Conservation (phyloP, 805 yeast species). For the Yamadazyma tumulicola region DNA sequence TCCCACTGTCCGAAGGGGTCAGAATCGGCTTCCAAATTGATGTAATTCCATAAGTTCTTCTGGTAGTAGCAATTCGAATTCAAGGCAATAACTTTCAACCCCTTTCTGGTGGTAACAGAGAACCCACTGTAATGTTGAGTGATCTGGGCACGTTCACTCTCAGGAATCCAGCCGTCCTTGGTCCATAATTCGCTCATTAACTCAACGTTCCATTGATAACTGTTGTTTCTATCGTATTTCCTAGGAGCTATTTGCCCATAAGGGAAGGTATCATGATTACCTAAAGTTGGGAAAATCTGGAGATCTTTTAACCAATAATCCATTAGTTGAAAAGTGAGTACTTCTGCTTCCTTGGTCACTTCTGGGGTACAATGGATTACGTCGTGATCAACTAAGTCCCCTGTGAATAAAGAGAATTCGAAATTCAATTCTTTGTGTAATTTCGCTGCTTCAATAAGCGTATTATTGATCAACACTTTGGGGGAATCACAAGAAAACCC, state of each 20-base stretch:
- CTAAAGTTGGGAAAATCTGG: conserved; percentile 61
- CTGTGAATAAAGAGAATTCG: conserved; percentile 67
- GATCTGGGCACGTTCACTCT: conserved; percentile 19
- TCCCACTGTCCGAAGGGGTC: conserved; percentile 63
- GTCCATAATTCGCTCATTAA: conserved; percentile 35
- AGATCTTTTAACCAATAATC: conserved; percentile 48
- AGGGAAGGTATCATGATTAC: conserved; percentile 73
- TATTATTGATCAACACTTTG: conserved; percentile 54
- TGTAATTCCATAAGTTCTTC: conserved; percentile 50
- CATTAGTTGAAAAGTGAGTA: conserved; percentile 62
- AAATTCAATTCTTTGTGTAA: conserved; percentile 29
- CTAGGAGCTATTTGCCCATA: conserved; percentile 63
- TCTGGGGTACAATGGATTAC: conserved; percentile 50
- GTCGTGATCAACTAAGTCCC: conserved; percentile 72
- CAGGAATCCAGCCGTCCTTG: conserved; percentile 36
- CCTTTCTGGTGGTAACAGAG: conserved; percentile 50
- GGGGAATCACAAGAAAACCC: conserved; percentile 66
- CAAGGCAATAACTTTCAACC: conserved; percentile 44
- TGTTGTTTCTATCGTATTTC: conserved; percentile 21
- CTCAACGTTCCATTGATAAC: conserved; percentile 38
- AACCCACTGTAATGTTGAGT: conserved; percentile 42
- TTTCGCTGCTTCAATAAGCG: conserved; percentile 33
- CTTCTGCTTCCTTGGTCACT: conserved; percentile 67
- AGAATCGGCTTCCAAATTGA: conserved; percentile 47
- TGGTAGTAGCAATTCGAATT: conserved; percentile 69